A percentile compares a stretch with the other conserved stretches of the same genome.
These are phyloP conservation scores for Xylaria palmicola DNA, from an alignment of 495 filamentous ascomycete species.

Conservation along the genomic window DNA sequence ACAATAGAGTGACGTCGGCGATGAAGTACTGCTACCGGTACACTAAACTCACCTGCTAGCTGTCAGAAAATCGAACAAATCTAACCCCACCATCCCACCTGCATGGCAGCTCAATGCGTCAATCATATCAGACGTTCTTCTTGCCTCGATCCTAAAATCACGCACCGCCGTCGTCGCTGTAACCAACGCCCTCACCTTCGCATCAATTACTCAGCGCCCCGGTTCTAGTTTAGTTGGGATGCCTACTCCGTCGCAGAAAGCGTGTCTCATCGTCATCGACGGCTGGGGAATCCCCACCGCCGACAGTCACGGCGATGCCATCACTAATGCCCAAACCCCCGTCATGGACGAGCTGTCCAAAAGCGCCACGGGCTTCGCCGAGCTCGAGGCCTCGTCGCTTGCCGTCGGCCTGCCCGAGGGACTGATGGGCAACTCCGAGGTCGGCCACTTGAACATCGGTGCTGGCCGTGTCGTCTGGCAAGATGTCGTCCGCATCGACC, in stretches of 20 bases:
- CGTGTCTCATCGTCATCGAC: constrained; percentile 96
- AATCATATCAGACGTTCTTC: constrained; percentile 2
- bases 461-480: constrained; percentile 98
- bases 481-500: constrained; percentile 97
- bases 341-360: constrained; percentile 83
- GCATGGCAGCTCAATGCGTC: constrained; percentile 28
- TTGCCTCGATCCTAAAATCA: constrained; percentile 20
- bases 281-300: constrained; percentile 90
- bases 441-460: constrained; percentile 97
- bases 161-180: constrained; percentile 14
- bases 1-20: background rate
- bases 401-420: constrained; percentile 95
- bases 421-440: constrained; percentile 98
- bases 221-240: constrained; percentile 47
- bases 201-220: constrained; percentile 26
- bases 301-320: constrained; percentile 87
- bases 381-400: constrained; percentile 92
- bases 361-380: constrained; percentile 73
- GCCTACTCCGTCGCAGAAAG: constrained; percentile 85
- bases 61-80: constrained; percentile 1
- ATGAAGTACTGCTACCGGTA: background rate
- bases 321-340: constrained; percentile 86
- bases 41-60: too few relatives aligned
- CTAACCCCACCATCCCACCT: constrained; percentile 14
- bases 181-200: constrained; percentile 11